A percentile compares a stretch with the other conserved stretches of the same genome.
These are phyloP conservation scores for Trichophyton schoenleinii DNA, from an alignment of 2,329 filamentous ascomycete species.

Conservation along the genomic window DNA sequence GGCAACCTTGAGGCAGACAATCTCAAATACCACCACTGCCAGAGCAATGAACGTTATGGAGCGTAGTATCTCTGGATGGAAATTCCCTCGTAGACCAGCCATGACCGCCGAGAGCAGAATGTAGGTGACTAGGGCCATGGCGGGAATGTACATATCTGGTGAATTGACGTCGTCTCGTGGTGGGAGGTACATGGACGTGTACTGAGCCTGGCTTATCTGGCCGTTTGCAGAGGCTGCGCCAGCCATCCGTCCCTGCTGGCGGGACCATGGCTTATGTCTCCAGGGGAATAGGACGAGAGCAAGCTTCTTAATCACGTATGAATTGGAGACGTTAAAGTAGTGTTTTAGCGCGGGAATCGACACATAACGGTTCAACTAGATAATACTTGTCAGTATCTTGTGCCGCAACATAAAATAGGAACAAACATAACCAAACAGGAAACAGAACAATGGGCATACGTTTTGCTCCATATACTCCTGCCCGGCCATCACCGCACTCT, in stretches of 20 bases:
- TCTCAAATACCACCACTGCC: slow-evolving; percentile 73
- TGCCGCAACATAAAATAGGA: not conserved
- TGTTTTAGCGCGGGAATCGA: slow-evolving; percentile 90
- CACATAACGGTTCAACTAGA: slow-evolving; percentile 65
- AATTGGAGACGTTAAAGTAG: slow-evolving; percentile 99
- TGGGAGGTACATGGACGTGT: slow-evolving; percentile 57
- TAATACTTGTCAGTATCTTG: not conserved
- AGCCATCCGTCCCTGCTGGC: slow-evolving; percentile 57
- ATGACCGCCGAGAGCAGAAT: slow-evolving; percentile 86
- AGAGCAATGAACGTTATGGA: slow-evolving; percentile 77
- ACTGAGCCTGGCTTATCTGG: slow-evolving; percentile 47
- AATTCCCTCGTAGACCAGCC: slow-evolving; percentile 77
- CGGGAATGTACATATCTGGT: slow-evolving; percentile 98
- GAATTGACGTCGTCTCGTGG: slow-evolving; percentile 94
- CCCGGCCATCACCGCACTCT: slow-evolving; percentile 79
- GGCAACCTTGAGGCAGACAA: slow-evolving; percentile 78
- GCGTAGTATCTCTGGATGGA: slow-evolving; percentile 86
- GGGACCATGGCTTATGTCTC: slow-evolving; percentile 94
- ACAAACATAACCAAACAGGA: not conserved
- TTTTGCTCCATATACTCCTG: slow-evolving; percentile 95
- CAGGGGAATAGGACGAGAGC: slow-evolving; percentile 91
- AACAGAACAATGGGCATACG: slow-evolving; percentile 44
- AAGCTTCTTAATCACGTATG: slow-evolving; percentile 87
- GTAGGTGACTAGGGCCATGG: slow-evolving; percentile 96
- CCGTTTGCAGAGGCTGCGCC: slow-evolving; percentile 39